Conservation (phyloP, 2,329 filamentous ascomycete species). For the Aspergillus tanneri region DNA sequence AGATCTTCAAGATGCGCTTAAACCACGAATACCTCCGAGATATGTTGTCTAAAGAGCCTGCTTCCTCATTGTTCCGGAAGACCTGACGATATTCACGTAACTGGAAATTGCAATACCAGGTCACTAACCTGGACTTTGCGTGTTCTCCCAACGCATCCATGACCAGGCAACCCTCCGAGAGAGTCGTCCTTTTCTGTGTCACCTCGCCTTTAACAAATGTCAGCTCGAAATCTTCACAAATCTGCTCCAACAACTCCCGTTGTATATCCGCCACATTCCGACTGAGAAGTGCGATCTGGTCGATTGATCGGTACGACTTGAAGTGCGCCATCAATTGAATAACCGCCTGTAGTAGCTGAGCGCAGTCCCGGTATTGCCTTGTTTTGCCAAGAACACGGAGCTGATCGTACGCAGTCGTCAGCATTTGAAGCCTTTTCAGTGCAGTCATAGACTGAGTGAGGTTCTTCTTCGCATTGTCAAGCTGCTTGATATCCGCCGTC, state of each 20-base stretch:
- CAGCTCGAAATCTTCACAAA: constrained; percentile 98
- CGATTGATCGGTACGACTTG: constrained; percentile 95
- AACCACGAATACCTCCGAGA: constrained; percentile 95
- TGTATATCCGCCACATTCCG: constrained; percentile 92
- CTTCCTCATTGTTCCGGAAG: constrained; percentile 94
- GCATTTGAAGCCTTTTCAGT: constrained; percentile 93
- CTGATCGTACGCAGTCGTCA: constrained; percentile 98
- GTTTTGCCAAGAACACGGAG: constrained; percentile 77
- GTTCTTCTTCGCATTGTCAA: constrained; percentile 96
- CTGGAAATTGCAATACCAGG: constrained; percentile 98
- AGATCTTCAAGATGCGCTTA: constrained; percentile 88
- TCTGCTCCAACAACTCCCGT: constrained; percentile 86
- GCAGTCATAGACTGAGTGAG: constrained; percentile 97
- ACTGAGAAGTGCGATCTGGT: constrained; percentile 92
- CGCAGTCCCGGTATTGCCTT: constrained; percentile 91
- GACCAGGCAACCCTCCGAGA: constrained; percentile 85
- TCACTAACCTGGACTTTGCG: constrained; percentile 76
- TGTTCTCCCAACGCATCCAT: constrained; percentile 92
- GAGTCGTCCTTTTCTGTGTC: constrained; percentile 62
- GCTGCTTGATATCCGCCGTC: constrained; percentile 97
- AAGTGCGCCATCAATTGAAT: constrained; percentile 98
- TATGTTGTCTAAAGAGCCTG: constrained; percentile 94
- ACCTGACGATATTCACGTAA: constrained; percentile 93
- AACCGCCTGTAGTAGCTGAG: constrained; percentile 88
- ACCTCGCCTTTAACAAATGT: constrained; percentile 89